Evolutionary conservation across 176 grass and related monocot species (phyloP), one percentile per base, ranked within the genome.

Genomic region (Elaeis guineensis): DNA sequence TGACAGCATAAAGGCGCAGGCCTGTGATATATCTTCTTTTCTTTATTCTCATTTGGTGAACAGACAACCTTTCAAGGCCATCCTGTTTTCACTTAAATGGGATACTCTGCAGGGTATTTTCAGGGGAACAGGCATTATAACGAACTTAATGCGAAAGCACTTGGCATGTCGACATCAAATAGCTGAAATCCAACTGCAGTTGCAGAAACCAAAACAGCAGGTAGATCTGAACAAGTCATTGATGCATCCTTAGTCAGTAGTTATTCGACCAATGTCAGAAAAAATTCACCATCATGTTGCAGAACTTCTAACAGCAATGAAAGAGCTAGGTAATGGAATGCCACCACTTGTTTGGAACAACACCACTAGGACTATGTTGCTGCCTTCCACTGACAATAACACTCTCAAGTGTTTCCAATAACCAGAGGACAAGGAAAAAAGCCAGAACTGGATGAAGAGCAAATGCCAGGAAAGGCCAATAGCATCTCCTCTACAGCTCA

Each of bases 391-490:
- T 15, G 59, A 63, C 50, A 35, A 9, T 59, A 63, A n/a, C 58
- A 80, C 67, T 78, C 39, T 92, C 66, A 80, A 77, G n/a, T 70
- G 79, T 50, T 78, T 84, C 5, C 77, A 77, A 32, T 84, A 57
- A 12, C 50, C 81, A 4, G 65, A 73, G 5, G 89, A 95, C 63
- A 95, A 89, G 66, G 90, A 90, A 57, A 95, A 90, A 84, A 77
- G 50, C 83, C 70, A 51, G 75, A 82, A 29, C 19, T 63, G 19
- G 54, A 29, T 17, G 63, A 58, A 32, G 59, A 75, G 55, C 62
- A 77, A 50, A 29, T 32, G 4, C 55, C 21, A 0, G 21, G 74
- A 4, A 80, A 75, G 21, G 70, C 76, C 1, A 89, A 81, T 39
- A 49, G 93, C 18, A 67, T 92, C 86, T 0, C 25, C 82, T 69